phyloP scores from a whole-genome alignment of 2,329 filamentous ascomycete genomes.

The Thermothelomyces thermophilus region DNA sequence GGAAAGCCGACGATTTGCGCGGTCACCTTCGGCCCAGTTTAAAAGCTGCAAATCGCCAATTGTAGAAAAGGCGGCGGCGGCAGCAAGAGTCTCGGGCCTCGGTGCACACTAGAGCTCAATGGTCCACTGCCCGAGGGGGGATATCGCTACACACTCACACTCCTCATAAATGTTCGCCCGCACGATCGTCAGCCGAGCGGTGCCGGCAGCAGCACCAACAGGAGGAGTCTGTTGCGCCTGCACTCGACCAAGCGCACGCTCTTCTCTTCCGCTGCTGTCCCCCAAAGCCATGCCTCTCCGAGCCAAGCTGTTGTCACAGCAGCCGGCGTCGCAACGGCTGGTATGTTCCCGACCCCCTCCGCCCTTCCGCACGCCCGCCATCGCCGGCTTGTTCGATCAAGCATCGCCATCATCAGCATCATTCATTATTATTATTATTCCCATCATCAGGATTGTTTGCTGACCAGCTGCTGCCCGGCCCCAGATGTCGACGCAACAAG shows the following conservation, averaged over 20 bases:
- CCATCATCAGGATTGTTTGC: not conserved
- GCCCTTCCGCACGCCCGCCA: too few species aligned
- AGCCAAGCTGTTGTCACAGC: constrained; percentile 62
- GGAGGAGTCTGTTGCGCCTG: constrained; percentile 36
- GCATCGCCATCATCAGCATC: too few species aligned
- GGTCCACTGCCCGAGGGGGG: constrained; percentile 12
- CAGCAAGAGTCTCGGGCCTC: constrained; percentile 14
- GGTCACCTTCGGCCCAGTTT: constrained; percentile 18
- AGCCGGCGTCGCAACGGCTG: constrained; percentile 28
- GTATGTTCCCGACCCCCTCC: not conserved
- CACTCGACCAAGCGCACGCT: not conserved
- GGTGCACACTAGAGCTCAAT: constrained; percentile 9
- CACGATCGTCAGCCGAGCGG: constrained; percentile 47
- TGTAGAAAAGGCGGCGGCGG: constrained; percentile 10
- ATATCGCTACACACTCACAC: constrained; percentile 1
- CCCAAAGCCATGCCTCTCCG: constrained; percentile 65
- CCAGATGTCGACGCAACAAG: constrained; percentile 34
- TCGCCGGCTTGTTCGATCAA: too few species aligned
- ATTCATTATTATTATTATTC: too few species aligned
- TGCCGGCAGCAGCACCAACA: constrained; percentile 42
- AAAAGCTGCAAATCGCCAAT: constrained; percentile 19
- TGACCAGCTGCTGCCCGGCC: not conserved
- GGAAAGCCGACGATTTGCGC: constrained; percentile 5
- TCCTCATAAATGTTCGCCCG: constrained; percentile 44
- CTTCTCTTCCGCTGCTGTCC: constrained; percentile 6